A percentile compares a stretch with the other conserved stretches of the same genome.
phyloP scores from a whole-genome alignment of 169 alveolate species.

The Cryptosporidium meleagridis region DNA sequence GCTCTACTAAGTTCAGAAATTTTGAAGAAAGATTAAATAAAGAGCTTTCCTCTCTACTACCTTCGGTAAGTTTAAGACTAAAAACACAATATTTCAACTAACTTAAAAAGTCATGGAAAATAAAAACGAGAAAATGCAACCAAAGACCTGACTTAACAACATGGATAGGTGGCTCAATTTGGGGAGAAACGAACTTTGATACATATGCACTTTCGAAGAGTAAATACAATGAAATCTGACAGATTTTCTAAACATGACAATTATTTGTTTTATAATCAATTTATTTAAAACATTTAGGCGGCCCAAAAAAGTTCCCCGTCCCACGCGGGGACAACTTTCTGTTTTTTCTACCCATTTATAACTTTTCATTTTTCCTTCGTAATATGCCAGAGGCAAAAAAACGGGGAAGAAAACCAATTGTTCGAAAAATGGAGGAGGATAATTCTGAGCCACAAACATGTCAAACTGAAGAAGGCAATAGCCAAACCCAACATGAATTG shows the following conservation, averaged over 20 bases:
- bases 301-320: conserved; percentile 33
- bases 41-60: conserved; percentile 17
- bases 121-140: conserved; percentile 15
- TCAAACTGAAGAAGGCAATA: conserved; percentile 5
- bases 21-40: conserved; percentile 31
- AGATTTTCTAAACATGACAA: neutral
- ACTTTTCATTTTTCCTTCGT: conserved; percentile 57
- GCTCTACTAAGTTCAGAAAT: conserved; percentile 56
- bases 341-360: conserved; percentile 15
- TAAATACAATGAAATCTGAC: conserved; percentile 7
- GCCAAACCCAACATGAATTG: conserved; percentile 5
- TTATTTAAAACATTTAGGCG: neutral
- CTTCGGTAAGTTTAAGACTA: conserved; percentile 39
- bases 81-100: neutral
- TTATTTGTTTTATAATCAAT: neutral
- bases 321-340: conserved; percentile 63
- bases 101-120: conserved; percentile 22
- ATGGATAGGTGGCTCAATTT: conserved; percentile 67
- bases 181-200: conserved; percentile 42
- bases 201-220: conserved; percentile 8
- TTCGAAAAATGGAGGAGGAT: conserved; percentile 66
- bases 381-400: conserved; percentile 73
- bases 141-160: conserved; percentile 40
- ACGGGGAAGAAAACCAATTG: conserved; percentile 75
- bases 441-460: conserved; percentile 50